phyloP scores from a whole-genome alignment of 495 filamentous ascomycete species.

The Aspergillus asperescens region DNA sequence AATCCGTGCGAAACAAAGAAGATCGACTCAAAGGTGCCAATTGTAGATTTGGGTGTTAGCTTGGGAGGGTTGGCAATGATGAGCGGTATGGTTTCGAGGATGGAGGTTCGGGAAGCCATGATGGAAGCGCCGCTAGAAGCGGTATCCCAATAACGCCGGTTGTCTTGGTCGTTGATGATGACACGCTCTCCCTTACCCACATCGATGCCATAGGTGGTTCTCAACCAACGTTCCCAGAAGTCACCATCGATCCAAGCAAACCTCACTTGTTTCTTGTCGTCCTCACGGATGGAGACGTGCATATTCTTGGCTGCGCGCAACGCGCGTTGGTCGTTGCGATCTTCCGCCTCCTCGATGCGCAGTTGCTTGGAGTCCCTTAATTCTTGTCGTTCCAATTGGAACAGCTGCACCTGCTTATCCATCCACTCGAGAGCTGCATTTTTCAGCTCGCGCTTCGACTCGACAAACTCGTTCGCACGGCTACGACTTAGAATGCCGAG shows the following conservation, averaged over 20 bases:
- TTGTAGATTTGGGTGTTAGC: slow-evolving; percentile 81
- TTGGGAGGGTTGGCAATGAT: slow-evolving; percentile 68
- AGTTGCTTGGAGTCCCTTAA: slow-evolving; percentile 90
- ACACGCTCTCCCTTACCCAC: slow-evolving; percentile 82
- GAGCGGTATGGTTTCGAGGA: slow-evolving; percentile 88
- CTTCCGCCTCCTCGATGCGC: slow-evolving; percentile 92
- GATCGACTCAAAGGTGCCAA: slow-evolving; percentile 66
- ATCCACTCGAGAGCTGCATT: slow-evolving; percentile 95
- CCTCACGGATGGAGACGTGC: slow-evolving; percentile 78
- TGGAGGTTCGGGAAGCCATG: slow-evolving; percentile 84
- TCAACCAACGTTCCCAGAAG: slow-evolving; percentile 96
- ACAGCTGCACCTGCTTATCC: slow-evolving; percentile 85
- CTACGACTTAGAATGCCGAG: slow-evolving; percentile 82
- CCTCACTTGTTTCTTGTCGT: slow-evolving; percentile 79
- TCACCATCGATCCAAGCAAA: slow-evolving; percentile 99
- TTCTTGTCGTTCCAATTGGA: slow-evolving; percentile 87
- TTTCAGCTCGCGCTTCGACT: slow-evolving; percentile 84
- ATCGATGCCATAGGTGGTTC: slow-evolving; percentile 88
- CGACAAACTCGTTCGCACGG: slow-evolving; percentile 69
- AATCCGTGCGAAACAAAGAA: slow-evolving; percentile 70
- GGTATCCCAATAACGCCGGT: slow-evolving; percentile 89
- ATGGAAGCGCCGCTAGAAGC: slow-evolving; percentile 85
- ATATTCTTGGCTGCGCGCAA: slow-evolving; percentile 86
- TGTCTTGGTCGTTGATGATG: slow-evolving; percentile 95
- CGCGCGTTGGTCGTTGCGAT: slow-evolving; percentile 83